These are phyloP conservation scores for Zasmidium citrigriseum DNA, from an alignment of 2,329 filamentous ascomycete species.

Conservation along the genomic window DNA sequence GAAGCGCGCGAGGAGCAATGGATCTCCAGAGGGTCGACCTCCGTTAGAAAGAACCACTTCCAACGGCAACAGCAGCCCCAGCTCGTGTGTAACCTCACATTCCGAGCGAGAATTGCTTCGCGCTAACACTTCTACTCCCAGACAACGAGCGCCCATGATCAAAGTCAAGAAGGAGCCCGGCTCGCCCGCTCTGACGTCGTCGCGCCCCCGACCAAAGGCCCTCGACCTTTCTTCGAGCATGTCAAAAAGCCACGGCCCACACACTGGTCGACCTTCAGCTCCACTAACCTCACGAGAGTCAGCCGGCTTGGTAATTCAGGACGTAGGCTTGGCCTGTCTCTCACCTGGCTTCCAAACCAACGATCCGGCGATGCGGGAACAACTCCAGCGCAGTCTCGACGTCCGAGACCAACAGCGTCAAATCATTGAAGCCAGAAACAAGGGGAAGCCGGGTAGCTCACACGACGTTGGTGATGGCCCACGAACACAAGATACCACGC, in stretches of 20 bases:
- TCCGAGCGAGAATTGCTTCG: not conserved
- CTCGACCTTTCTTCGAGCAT: slow-evolving; percentile 69
- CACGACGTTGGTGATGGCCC: slow-evolving; percentile 32
- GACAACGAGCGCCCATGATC: slow-evolving; percentile 71
- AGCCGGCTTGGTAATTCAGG: slow-evolving; percentile 75
- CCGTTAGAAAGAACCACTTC: slow-evolving; percentile 35
- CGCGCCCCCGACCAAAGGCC: slow-evolving; percentile 73
- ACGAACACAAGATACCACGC: slow-evolving; percentile 40
- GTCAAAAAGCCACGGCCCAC: slow-evolving; percentile 42
- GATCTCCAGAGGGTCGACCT: slow-evolving; percentile 31
- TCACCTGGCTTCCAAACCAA: slow-evolving; percentile 96
- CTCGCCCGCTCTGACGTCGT: slow-evolving; percentile 75
- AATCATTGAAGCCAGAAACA: slow-evolving; percentile 92
- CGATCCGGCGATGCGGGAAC: slow-evolving; percentile 94
- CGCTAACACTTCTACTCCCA: slow-evolving; percentile 36
- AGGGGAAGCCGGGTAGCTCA: slow-evolving; percentile 62
- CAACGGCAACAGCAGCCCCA: slow-evolving; percentile 57
- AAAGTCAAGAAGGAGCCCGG: slow-evolving; percentile 95
- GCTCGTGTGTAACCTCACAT: slow-evolving; percentile 41
- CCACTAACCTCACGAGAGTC: slow-evolving; percentile 74
- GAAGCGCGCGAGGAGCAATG: slow-evolving; percentile 37
- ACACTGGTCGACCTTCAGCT: slow-evolving; percentile 61
- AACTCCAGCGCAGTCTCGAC: slow-evolving; percentile 89
- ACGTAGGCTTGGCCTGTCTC: slow-evolving; percentile 89
- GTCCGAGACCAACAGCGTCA: slow-evolving; percentile 92